These are phyloP conservation scores for Karstenula rhodostoma DNA, from an alignment of 2,329 filamentous ascomycete species.

Conservation along the genomic window DNA sequence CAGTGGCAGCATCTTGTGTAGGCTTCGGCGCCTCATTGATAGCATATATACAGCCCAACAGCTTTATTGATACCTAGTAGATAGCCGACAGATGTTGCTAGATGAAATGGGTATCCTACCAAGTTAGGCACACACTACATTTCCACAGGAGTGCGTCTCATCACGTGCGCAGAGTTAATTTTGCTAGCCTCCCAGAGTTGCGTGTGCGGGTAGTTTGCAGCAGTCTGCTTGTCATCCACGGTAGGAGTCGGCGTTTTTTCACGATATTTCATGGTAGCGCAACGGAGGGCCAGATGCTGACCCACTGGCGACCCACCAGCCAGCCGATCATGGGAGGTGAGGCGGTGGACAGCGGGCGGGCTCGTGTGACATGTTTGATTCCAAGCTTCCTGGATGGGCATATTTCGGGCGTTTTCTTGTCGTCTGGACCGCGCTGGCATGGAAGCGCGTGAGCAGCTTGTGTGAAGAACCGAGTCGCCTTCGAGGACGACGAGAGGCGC, in stretches of 20 bases:
- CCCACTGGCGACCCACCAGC: not conserved
- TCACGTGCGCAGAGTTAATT: not conserved
- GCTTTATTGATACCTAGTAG: not conserved
- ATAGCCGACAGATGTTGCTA: conserved; percentile 13
- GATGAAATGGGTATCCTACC: conserved; percentile 5
- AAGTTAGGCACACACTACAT: not conserved
- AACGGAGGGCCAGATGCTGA: not conserved
- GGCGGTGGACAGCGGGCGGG: not conserved
- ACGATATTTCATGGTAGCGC: not conserved
- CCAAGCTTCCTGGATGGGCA: not conserved
- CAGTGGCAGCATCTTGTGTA: conserved; percentile 5
- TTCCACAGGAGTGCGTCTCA: not conserved
- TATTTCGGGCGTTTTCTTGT: not conserved
- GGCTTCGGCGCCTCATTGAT: conserved; percentile 10
- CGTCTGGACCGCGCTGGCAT: not conserved
- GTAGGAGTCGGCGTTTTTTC: not conserved
- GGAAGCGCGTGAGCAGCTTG: not conserved
- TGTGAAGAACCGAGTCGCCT: not conserved
- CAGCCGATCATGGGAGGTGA: not conserved
- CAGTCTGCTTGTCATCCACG: not conserved
- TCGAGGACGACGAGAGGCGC: not conserved
- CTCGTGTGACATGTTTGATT: not conserved
- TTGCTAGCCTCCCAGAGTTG: not conserved
- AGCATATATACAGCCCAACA: conserved; percentile 1
- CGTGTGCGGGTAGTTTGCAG: not conserved